phyloP scores from a whole-genome alignment of 202 grass and related monocot genomes.

The Panicum virgatum region DNA sequence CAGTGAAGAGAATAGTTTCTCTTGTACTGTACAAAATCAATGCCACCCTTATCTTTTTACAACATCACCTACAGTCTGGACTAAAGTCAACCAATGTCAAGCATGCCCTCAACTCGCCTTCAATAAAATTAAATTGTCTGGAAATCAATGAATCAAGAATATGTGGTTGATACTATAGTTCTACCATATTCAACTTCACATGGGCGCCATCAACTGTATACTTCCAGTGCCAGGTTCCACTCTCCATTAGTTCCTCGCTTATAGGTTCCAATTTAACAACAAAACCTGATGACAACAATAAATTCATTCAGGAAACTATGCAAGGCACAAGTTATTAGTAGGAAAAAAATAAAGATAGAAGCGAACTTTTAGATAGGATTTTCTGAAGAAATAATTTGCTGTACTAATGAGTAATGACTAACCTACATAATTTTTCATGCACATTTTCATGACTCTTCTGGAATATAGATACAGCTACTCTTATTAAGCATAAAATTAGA shows the following conservation, averaged over 20 bases:
- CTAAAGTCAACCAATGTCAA: slow-evolving; percentile 35
- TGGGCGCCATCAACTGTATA: slow-evolving; percentile 56
- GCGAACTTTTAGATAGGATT: neutral
- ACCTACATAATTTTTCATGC: neutral
- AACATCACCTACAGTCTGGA: slow-evolving; percentile 42
- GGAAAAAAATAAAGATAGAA: neutral
- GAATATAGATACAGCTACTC: neutral
- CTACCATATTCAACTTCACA: slow-evolving; percentile 81
- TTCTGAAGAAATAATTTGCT: neutral
- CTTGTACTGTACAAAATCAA: slow-evolving; percentile 29
- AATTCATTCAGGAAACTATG: slow-evolving; percentile 5
- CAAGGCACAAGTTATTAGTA: neutral
- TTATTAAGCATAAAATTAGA: neutral
- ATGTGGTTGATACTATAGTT: slow-evolving; percentile 39
- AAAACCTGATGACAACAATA: slow-evolving; percentile 56
- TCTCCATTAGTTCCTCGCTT: slow-evolving; percentile 51
- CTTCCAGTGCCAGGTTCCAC: slow-evolving; percentile 84
- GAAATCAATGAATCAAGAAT: slow-evolving; percentile 64
- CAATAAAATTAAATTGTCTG: slow-evolving; percentile 29
- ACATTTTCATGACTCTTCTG: neutral
- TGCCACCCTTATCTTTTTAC: slow-evolving; percentile 27
- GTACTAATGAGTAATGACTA: too few relatives aligned
- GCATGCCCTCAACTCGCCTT: neutral
- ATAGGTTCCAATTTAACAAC: slow-evolving; percentile 64
- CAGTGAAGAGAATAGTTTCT: slow-evolving; percentile 12